Evolutionary conservation across 2,329 filamentous ascomycete genomes (phyloP).

Genomic region (Pestalotiopsis sp.): DNA sequence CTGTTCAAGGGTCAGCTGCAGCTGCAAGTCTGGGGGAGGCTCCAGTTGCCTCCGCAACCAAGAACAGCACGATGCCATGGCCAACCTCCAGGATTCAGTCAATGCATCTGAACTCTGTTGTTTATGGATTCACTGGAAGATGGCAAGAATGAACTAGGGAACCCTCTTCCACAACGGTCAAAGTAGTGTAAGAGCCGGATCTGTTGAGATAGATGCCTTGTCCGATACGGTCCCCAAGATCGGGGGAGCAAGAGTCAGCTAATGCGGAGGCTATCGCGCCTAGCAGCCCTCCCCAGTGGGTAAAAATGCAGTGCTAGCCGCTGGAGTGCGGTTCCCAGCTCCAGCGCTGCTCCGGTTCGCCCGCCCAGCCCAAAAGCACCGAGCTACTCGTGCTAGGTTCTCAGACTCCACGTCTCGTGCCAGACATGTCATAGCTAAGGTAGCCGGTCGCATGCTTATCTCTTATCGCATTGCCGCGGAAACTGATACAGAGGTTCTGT

Average conservation of each 20-base stretch:
- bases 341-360: neutral
- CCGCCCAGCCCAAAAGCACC: neutral
- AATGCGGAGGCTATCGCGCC: constrained; percentile 1
- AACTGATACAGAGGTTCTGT: constrained; percentile 1
- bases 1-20: neutral
- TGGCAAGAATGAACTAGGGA: too few species aligned
- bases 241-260: neutral
- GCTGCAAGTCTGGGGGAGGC: neutral
- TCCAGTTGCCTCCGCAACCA: neutral
- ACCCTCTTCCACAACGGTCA: neutral
- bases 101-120: neutral
- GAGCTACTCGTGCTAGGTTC: neutral
- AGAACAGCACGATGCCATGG: too few species aligned
- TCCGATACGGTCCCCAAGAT: neutral
- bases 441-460: neutral
- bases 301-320: neutral
- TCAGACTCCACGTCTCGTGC: constrained; percentile 4
- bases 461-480: constrained; percentile 8
- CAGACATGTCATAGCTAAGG: constrained; percentile 5
- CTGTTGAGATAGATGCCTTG: neutral
- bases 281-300: neutral
- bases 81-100: neutral
- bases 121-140: neutral
- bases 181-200: neutral
- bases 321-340: neutral